Conservation (phyloP, 1,284 basidiomycete genomes). For the Sanghuangporus baumii region DNA sequence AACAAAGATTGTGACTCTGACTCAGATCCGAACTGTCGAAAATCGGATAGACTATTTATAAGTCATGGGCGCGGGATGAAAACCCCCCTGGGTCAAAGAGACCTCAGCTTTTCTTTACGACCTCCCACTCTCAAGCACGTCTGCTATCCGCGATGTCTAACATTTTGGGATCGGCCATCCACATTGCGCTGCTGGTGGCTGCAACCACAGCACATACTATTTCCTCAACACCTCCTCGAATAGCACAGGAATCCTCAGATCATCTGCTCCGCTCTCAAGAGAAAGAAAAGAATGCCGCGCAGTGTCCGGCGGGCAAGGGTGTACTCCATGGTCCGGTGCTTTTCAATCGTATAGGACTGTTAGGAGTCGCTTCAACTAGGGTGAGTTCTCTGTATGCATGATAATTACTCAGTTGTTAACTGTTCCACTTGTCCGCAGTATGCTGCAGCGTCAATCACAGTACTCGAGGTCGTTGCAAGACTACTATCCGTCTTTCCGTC, state of each 20-base stretch:
- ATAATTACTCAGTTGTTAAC: background rate
- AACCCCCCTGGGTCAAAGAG: background rate
- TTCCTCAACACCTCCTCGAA: constrained; percentile 12
- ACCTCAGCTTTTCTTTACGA: background rate
- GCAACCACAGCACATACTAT: constrained; percentile 8
- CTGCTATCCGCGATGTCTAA: background rate
- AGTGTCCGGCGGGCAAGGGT: background rate
- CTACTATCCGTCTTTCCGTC: constrained; percentile 3
- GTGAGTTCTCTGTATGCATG: background rate
- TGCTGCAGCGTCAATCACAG: background rate
- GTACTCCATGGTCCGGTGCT: constrained; percentile 7
- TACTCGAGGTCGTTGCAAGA: background rate
- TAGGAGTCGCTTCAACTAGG: background rate
- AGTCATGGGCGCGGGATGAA: background rate
- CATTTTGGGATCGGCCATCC: background rate
- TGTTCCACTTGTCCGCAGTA: background rate
- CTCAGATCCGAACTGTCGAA: constrained; percentile 1
- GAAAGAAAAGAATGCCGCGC: background rate
- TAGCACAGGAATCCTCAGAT: constrained; percentile 6
- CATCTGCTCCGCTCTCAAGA: constrained; percentile 1
- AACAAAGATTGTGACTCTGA: constrained; percentile 4
- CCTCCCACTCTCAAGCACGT: background rate
- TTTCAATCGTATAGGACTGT: constrained; percentile 2
- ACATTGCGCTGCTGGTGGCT: background rate
- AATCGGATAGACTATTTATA: background rate